Base-by-base conservation (phyloP, 176 grass and related monocot genomes). In the Cenchrus fungigraminus region DNA sequence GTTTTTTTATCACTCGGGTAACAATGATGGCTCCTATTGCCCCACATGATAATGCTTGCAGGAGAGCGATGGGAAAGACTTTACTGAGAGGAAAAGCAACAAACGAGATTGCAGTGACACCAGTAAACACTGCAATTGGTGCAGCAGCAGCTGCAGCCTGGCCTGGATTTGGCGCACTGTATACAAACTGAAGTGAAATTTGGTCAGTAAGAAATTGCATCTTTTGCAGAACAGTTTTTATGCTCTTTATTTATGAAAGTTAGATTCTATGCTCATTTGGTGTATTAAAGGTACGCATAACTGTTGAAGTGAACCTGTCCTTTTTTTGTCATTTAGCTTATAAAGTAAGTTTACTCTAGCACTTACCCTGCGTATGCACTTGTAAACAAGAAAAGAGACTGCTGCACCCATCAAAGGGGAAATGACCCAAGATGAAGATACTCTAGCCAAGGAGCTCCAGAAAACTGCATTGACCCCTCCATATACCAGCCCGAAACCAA, bases 361-460 rank as follows among this genome's bases (percentile, higher is more conserved):
- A 64, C 90, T 92, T 89, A 99, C 97, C 85, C 97, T 90, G 37
- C 97, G 90, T 62, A 99, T 99, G 75, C 93, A 91, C 84, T 99
- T 99, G 83, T 99, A 99, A 84, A 99, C 97, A 37, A 96, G 17
- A 89, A 99, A 99, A 54, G 97, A 96, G 71, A 70, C 91, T 53
- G 90, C 93, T 47, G 97, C 97, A 50, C 97, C 97, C 72, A 99
- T 91, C 81, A 99, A 14, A 60, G 97, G 97, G 84, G 97, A 99
- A 86, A 99, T 92, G 76, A 92, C 84, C 97, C 97, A 96, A 32
- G 97, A 99, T 66, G 91, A 99, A 89, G 90, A 92, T 67, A 99
- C 97, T 85, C 90, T 94, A 20, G 97, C 97, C 92, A 99, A 89
- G 3, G 97, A 96, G 17, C 88, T 88, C 97, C 97, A 96, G 62